Conservation (phyloP, 202 grass and related monocot species). For the Digitaria exilis region DNA sequence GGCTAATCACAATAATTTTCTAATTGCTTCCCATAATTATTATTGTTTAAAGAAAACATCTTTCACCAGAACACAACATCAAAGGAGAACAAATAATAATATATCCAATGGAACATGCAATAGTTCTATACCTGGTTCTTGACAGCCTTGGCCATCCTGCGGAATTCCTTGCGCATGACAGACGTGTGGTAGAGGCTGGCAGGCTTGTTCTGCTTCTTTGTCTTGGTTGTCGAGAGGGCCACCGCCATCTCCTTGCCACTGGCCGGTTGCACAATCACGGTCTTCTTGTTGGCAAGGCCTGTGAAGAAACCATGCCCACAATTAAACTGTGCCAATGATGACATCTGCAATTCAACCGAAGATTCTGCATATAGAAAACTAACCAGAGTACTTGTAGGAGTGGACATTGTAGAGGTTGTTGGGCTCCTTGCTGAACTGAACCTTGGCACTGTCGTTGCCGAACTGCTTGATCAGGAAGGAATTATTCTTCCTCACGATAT, state of each 20-base stretch:
- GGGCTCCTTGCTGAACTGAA: conserved; percentile 93
- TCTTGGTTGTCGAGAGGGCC: conserved; percentile 66
- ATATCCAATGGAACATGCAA: not conserved
- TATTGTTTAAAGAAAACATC: conserved; percentile 3
- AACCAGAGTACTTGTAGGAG: conserved; percentile 96
- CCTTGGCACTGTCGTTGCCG: conserved; percentile 81
- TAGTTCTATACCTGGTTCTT: conserved; percentile 78
- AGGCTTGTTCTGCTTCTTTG: conserved; percentile 83
- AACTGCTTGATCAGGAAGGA: conserved; percentile 86
- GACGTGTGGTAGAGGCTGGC: conserved; percentile 51
- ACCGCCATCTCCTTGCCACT: conserved; percentile 53
- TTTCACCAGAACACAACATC: not conserved
- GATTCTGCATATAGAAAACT: not conserved
- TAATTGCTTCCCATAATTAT: not conserved
- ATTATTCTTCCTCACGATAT: conserved; percentile 91
- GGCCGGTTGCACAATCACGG: conserved; percentile 56
- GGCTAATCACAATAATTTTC: conserved; percentile 33
- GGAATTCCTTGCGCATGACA: conserved; percentile 74
- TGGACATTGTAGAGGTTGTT: conserved; percentile 92
- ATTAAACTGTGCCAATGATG: not conserved
- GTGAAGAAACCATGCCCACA: not conserved
- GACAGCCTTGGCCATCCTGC: conserved; percentile 81
- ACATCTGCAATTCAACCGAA: not conserved
- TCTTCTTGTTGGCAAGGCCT: conserved; percentile 87
- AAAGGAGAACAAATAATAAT: not conserved